Evolutionary conservation across 352 stramenopile species (phyloP), one percentile per base, ranked within the genome.

Genomic region (Phytophthora pisi): DNA sequence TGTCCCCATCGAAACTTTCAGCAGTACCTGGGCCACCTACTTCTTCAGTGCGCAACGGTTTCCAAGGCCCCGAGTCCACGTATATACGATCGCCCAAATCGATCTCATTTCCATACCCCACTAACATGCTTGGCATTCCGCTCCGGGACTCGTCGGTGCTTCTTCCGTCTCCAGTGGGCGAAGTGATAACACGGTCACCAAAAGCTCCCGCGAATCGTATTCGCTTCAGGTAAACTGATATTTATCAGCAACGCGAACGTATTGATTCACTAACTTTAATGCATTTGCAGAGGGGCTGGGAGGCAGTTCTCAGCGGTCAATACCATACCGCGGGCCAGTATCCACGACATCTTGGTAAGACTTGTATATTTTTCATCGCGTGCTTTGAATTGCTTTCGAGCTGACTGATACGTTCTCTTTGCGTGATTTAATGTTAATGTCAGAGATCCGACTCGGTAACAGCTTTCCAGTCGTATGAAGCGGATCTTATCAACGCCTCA

Each of bases 301-400:
- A 76, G 75, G 20, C 84, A 92, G 61, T 92, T 88, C 45, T 64
- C 79, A 30, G 80, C 70, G 1, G 71, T 92, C 3, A 83, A 64
- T 23, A 69, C 46, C n/a, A 53, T 76, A 11, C 59, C 79, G n/a
- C 75, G 65, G 42, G 31, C 47, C 8, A 70, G 50, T n/a, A 56
- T 80, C 30, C 61, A 74, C 30, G 75, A 81, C 23, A 70, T 89
- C 28, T 62, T 89, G 64, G 83, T 91, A 66, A 51, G 56, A 11
- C 46, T 36, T 18, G 26, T 30, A 2, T 52, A 9, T 9, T 24
- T 20, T 20, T 20, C 20, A 20, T 20, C 20, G 20, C 20, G n/a
- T 3, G 15, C 45, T 16, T 6, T 57, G 24, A n/a, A 20, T 66
- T 55, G 36, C 13, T 55, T 45, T 64, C 36, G 3, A 11, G 6